Evolutionary conservation across 2,329 filamentous ascomycete species (phyloP).

Genomic region (Pseudogymnoascus sp.): DNA sequence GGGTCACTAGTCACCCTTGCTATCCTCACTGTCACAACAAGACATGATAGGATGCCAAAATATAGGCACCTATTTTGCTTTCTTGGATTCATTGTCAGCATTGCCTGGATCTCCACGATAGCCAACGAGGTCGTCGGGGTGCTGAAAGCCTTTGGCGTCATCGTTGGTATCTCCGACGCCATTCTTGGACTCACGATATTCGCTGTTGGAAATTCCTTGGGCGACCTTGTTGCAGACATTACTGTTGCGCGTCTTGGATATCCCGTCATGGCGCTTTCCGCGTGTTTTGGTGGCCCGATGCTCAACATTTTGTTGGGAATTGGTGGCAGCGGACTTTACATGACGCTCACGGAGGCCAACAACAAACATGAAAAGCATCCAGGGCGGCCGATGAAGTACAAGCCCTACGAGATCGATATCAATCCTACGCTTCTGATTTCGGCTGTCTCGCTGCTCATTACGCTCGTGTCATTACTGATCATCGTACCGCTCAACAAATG

Average conservation of each 20-base stretch:
- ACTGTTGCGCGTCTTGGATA: conserved; percentile 89
- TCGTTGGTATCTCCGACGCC: conserved; percentile 87
- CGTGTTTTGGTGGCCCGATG: conserved; percentile 98
- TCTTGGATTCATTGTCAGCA: conserved; percentile 80
- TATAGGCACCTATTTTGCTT: conserved; percentile 77
- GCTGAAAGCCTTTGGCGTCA: conserved; percentile 84
- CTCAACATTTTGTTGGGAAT: conserved; percentile 93
- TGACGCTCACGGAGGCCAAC: conserved; percentile 66
- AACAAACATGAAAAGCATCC: conserved; percentile 60
- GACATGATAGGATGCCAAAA: conserved; percentile 55
- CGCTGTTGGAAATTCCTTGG: conserved; percentile 89
- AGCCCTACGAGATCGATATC: conserved; percentile 75
- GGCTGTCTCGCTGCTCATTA: conserved; percentile 73
- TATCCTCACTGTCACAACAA: conserved; percentile 60
- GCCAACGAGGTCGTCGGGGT: conserved; percentile 93
- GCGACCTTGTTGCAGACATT: conserved; percentile 88
- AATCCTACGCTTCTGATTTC: conserved; percentile 79
- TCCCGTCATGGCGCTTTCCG: conserved; percentile 89
- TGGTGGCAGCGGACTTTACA: conserved; percentile 81
- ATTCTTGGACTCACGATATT: conserved; percentile 93
- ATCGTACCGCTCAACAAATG: conserved; percentile 78
- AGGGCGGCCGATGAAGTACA: conserved; percentile 53
- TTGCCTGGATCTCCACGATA: conserved; percentile 94
- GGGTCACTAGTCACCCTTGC: conserved; percentile 58
- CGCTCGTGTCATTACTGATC: conserved; percentile 67